Base-by-base conservation (phyloP, 495 filamentous ascomycete species). In the Staphylotrichum longicolle region DNA sequence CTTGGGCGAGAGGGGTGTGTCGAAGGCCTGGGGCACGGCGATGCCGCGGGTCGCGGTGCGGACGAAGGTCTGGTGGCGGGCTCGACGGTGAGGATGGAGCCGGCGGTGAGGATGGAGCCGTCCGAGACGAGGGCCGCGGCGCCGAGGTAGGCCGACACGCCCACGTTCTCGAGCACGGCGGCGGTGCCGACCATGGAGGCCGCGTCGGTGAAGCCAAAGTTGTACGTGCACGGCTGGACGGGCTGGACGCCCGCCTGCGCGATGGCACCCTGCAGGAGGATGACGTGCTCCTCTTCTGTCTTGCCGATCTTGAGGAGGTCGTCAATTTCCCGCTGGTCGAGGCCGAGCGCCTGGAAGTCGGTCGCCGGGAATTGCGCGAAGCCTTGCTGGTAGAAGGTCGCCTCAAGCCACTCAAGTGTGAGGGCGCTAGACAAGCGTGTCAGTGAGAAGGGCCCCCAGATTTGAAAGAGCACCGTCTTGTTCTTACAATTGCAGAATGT, bases 401-500 rank as follows among this genome's bases (percentile, higher is more conserved):
- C 68, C 71, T 88, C 85, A 60, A 88, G 83, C 69, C 84, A 82
- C 72, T 88, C 85, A 20, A 86, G 74, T 11, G 85, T 87, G 58
- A 88, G 75, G 58, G 85, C 85, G 64, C 84, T 86, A 61, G 14
- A 6, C 32, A 33, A 7, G 30, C n/a, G 55, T 15, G 50, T 72
- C 60, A 55, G 65, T 45, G 40, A n/a, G 12, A 33, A 34, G 9
- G 27, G 15, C 20, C 20, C 20, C 2, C 15, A 2, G 42, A 9
- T 34, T n/a, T 10, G 34, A 50, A 6, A 12, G 15, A 30, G 55
- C 15, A 15, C 6, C 11, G 30, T 12, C 27, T 11, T n/a, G 37
- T 30, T 14, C 84, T 71, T 78, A 89, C 86, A 89, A 89, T 81
- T 89, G 83, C 20, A 89, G 80, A 61, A 89, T 88, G 68, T 88